These are phyloP conservation scores for Graphium sp. DNA, from an alignment of 2,329 filamentous ascomycete genomes.

Conservation along the genomic window DNA sequence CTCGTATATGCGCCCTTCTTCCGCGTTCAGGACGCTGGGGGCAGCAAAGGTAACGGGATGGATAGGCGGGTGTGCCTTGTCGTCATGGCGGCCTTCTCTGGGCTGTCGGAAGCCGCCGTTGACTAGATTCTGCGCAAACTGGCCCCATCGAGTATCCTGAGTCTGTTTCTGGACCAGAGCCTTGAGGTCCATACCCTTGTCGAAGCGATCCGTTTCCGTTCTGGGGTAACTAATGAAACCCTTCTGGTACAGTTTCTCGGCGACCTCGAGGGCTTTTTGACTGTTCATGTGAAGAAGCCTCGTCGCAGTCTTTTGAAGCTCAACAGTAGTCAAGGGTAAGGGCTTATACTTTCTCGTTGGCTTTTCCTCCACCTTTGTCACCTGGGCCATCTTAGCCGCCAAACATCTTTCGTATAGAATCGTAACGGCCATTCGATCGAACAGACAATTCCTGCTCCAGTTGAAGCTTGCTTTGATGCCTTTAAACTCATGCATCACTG, in stretches of 20 bases:
- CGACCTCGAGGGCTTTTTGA: conserved; percentile 74
- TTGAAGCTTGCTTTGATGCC: conserved; percentile 65
- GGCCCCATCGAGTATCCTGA: conserved; percentile 60
- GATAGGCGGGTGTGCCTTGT: conserved; percentile 94
- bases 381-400: conserved; percentile 55
- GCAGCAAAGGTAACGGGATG: conserved; percentile 82
- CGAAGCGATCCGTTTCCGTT: conserved; percentile 94
- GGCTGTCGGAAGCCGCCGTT: conserved; percentile 68
- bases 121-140: conserved; percentile 59
- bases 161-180: conserved; percentile 71
- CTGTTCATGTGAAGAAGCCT: conserved; percentile 80
- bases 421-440: conserved; percentile 67
- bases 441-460: conserved; percentile 71
- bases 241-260: conserved; percentile 78
- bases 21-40: conserved; percentile 41
- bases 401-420: conserved; percentile 81
- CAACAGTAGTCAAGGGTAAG: conserved; percentile 83
- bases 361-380: conserved; percentile 76
- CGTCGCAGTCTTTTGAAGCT: conserved; percentile 90
- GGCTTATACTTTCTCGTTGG: conserved; percentile 91
- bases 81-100: conserved; percentile 72
- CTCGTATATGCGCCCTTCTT: conserved; percentile 72
- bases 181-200: conserved; percentile 71
- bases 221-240: conserved; percentile 96
- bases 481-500: conserved; percentile 62